phyloP scores from a whole-genome alignment of 805 yeast species.

The Spathaspora sp. region DNA sequence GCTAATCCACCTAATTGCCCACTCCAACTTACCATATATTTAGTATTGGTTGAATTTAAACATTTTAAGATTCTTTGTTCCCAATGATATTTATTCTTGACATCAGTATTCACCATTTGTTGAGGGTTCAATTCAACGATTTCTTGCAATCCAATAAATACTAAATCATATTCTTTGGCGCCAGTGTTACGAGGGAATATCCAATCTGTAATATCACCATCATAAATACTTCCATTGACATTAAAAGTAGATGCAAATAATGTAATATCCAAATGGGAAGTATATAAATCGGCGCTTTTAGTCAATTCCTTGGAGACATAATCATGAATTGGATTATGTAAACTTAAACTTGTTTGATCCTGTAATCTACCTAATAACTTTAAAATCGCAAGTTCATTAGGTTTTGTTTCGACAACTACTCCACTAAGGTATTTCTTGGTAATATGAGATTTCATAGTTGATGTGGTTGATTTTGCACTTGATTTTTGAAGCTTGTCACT shows the following conservation, averaged over 20 bases:
- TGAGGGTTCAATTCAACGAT: constrained; percentile 76
- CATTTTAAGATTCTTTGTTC: constrained; percentile 53
- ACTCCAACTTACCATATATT: constrained; percentile 62
- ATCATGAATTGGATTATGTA: constrained; percentile 54
- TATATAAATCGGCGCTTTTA: constrained; percentile 36
- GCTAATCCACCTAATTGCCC: constrained; percentile 87
- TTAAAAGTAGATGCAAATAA: constrained; percentile 52
- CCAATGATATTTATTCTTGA: constrained; percentile 58
- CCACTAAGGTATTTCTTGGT: constrained; percentile 38
- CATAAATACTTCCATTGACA: constrained; percentile 47
- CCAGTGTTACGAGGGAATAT: constrained; percentile 33
- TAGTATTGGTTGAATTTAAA: constrained; percentile 37
- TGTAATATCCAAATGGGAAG: constrained; percentile 34
- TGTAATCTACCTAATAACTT: constrained; percentile 47
- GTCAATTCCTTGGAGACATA: constrained; percentile 42
- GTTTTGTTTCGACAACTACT: constrained; percentile 36
- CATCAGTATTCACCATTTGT: constrained; percentile 77
- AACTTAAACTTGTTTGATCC: constrained; percentile 40
- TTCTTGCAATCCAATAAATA: constrained; percentile 86
- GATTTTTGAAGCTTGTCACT: constrained; percentile 40
- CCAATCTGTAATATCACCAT: constrained; percentile 42
- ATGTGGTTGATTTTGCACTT: constrained; percentile 35
- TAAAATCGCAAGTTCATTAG: constrained; percentile 41
- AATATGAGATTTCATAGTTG: constrained; percentile 30
- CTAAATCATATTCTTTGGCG: constrained; percentile 54